Conservation (phyloP, 1,284 basidiomycete genomes). For the Lentinula novae-zelandiae region DNA sequence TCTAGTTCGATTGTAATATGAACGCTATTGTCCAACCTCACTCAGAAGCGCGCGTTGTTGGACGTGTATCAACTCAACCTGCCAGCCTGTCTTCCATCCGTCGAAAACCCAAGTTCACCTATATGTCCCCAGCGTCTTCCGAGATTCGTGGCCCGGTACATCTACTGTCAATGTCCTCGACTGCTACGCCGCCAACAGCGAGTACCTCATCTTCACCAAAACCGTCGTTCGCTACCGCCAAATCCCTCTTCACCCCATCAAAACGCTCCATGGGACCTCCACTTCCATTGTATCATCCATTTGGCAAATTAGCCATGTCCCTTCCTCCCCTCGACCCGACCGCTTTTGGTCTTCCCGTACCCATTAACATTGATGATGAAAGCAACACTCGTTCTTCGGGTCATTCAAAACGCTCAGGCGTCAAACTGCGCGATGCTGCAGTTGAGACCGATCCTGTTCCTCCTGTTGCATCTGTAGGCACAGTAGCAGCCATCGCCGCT, state of each 20-base stretch:
- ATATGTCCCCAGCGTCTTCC: conserved; percentile 42
- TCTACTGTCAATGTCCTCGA: conserved; percentile 8
- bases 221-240: conserved; percentile 17
- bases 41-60: background rate
- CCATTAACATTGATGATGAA: conserved; percentile 28
- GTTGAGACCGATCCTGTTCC: conserved; percentile 10
- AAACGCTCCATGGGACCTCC: conserved; percentile 26
- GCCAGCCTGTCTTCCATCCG: conserved; percentile 24
- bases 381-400: conserved; percentile 1
- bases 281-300: conserved; percentile 69
- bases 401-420: conserved; percentile 5
- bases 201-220: conserved; percentile 14
- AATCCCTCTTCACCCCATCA: conserved; percentile 23
- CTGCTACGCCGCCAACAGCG: background rate
- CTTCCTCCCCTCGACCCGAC: conserved; percentile 64
- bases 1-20: background rate
- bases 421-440: conserved; percentile 9
- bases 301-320: conserved; percentile 60
- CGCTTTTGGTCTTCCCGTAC: conserved; percentile 47
- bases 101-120: conserved; percentile 47
- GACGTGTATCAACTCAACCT: background rate
- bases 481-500: conserved; percentile 1
- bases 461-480: conserved; percentile 1
- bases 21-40: background rate
- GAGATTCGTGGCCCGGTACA: conserved; percentile 17